Evolutionary conservation across 805 yeast genomes (phyloP).

Genomic region (Spathaspora gorwiae): DNA sequence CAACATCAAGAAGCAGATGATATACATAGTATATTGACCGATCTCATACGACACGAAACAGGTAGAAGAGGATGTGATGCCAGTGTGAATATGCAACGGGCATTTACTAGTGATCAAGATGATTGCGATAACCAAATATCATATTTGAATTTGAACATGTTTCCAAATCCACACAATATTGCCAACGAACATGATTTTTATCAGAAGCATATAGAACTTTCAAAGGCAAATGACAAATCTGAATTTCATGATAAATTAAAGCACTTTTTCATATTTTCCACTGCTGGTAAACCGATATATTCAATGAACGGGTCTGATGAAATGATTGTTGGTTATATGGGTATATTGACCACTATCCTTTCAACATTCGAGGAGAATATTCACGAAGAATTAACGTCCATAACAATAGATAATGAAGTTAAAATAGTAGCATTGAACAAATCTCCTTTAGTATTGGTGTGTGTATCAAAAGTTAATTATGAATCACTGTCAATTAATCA

Average conservation of each 20-base stretch:
- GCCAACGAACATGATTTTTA: constrained; percentile 11
- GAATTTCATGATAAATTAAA: constrained; percentile 40
- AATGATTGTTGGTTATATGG: constrained; percentile 64
- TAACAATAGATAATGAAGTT: constrained; percentile 47
- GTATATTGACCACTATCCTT: constrained; percentile 74
- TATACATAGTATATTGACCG: constrained; percentile 19
- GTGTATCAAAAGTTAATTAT: constrained; percentile 49
- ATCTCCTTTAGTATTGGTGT: constrained; percentile 69
- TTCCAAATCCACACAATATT: constrained; percentile 5
- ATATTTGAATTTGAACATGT: constrained; percentile 12
- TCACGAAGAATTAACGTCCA: constrained; percentile 40
- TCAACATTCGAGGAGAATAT: constrained; percentile 55
- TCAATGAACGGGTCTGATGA: constrained; percentile 72
- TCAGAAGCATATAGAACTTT: constrained; percentile 12
- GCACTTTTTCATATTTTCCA: constrained; percentile 73
- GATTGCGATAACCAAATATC: neutral
- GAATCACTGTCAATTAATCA: constrained; percentile 37
- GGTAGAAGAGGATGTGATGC: neutral
- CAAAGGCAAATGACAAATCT: constrained; percentile 9
- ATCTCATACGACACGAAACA: constrained; percentile 14
- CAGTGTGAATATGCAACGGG: neutral
- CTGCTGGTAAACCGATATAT: constrained; percentile 87
- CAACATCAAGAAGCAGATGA: constrained; percentile 11
- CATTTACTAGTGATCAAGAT: neutral
- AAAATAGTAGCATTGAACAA: constrained; percentile 56